Evolutionary conservation across 192 early-diverging fungal species (phyloP).

Genomic region (Borealophlyctis nickersoniae): DNA sequence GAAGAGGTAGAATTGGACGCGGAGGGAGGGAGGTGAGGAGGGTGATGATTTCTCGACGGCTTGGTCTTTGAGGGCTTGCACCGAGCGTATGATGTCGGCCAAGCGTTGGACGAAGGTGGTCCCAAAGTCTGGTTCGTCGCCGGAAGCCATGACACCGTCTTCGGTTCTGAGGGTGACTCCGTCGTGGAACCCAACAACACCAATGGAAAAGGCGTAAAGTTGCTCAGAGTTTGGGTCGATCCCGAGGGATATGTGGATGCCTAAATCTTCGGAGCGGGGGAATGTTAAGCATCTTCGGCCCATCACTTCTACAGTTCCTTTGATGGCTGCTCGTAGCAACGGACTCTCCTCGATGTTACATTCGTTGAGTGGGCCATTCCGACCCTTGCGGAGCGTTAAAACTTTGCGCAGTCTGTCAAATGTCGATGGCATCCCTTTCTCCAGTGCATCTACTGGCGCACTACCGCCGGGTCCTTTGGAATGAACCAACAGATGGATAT

Average conservation of each 20-base stretch:
- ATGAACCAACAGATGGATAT: constrained; percentile 6
- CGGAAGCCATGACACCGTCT: not conserved
- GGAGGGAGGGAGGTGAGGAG: too few species aligned
- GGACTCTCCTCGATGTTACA: constrained; percentile 3
- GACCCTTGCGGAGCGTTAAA: not conserved
- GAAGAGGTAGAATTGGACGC: constrained; percentile 39
- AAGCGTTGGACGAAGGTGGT: constrained; percentile 17
- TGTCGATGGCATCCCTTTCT: constrained; percentile 4
- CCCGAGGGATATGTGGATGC: constrained; percentile 26
- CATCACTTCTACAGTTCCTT: constrained; percentile 7
- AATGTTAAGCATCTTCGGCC: constrained; percentile 16
- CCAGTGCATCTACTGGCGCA: not conserved
- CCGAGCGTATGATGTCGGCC: not conserved
- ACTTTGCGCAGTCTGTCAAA: too few species aligned
- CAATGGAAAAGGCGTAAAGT: constrained; percentile 28
- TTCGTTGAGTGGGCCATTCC: not conserved
- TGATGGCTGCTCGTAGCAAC: not conserved
- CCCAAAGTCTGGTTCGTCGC: not conserved
- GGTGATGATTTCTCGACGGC: too few species aligned
- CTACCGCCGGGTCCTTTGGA: not conserved
- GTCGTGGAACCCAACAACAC: constrained; percentile 1
- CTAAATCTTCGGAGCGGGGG: constrained; percentile 25
- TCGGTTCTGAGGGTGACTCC: constrained; percentile 2
- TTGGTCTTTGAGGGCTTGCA: constrained; percentile 4
- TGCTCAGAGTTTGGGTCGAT: constrained; percentile 30